These are phyloP conservation scores for Cornus florida DNA, from an alignment of 148 eudicot genomes.

Conservation along the genomic window DNA sequence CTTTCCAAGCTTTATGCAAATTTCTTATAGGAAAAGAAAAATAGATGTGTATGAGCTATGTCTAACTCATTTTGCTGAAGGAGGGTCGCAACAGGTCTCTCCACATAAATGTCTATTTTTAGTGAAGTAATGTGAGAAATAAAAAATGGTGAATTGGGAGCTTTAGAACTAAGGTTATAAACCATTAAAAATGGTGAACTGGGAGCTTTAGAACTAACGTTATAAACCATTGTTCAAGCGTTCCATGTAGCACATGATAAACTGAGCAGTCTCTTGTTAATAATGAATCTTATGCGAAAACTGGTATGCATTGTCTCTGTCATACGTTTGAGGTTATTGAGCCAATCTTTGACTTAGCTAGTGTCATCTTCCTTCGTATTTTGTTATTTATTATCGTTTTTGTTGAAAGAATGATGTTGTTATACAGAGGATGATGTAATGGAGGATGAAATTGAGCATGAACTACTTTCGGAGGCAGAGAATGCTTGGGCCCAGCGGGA, in stretches of 20 bases:
- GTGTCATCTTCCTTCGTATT: neutral
- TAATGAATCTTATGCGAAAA: neutral
- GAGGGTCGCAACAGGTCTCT: neutral
- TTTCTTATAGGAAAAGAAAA: too few species aligned
- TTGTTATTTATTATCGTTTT: too few species aligned
- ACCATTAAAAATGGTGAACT: too few species aligned
- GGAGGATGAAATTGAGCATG: constrained; percentile 52
- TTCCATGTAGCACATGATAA: neutral
- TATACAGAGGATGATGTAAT: constrained; percentile 31
- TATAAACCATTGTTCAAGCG: neutral
- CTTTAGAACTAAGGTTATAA: too few species aligned
- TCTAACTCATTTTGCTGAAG: neutral
- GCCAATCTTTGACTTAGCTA: neutral
- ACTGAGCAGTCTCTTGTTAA: neutral
- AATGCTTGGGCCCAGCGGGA: constrained; percentile 97
- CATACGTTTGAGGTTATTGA: neutral
- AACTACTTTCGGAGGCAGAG: constrained; percentile 83
- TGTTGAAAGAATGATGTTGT: neutral
- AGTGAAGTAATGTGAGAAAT: too few species aligned
- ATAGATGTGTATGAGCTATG: neutral
- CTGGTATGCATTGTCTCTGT: neutral
- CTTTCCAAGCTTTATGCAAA: neutral
- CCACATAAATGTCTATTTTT: too few species aligned
- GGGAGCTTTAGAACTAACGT: too few species aligned
- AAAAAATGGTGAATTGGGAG: too few species aligned